A percentile compares a stretch with the other conserved stretches of the same genome.
Evolutionary conservation across 768 basidiomycete genomes (phyloP).

Genomic region (Arthromyces matolae): DNA sequence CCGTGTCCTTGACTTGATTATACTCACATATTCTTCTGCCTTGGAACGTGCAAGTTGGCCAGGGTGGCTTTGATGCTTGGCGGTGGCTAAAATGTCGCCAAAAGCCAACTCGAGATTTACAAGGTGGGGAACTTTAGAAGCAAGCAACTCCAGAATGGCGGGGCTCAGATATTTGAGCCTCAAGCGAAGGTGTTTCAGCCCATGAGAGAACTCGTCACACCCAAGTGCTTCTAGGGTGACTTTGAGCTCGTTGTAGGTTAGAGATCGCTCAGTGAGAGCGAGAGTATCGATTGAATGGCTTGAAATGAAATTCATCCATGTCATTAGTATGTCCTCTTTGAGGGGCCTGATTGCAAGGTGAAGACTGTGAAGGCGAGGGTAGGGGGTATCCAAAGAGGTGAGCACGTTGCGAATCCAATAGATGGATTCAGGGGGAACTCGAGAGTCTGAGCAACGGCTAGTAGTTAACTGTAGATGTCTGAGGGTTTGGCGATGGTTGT

Average conservation of each 20-base stretch:
- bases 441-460: constrained; percentile 23
- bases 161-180: constrained; percentile 22
- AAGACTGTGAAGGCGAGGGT: constrained; percentile 30
- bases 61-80: neutral
- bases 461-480: constrained; percentile 34
- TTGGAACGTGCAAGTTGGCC: neutral
- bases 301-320: constrained; percentile 27
- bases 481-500: constrained; percentile 31
- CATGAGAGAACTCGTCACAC: constrained; percentile 1
- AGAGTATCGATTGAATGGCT: constrained; percentile 29
- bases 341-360: constrained; percentile 39
- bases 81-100: constrained; percentile 14
- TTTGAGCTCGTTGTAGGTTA: constrained; percentile 28
- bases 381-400: constrained; percentile 23
- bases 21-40: constrained; percentile 13
- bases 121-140: constrained; percentile 20
- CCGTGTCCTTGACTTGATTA: too few species aligned
- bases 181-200: constrained; percentile 19
- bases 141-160: constrained; percentile 22
- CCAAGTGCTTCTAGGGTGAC: constrained; percentile 24
- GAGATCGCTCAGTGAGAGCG: constrained; percentile 33
- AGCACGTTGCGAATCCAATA: constrained; percentile 42
- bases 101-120: constrained; percentile 21
- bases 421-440: constrained; percentile 25
- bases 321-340: constrained; percentile 25